A percentile compares a stretch with the other conserved stretches of the same genome.
phyloP scores from a whole-genome alignment of 805 yeast genomes.

The Wickerhamiella occidentalis region DNA sequence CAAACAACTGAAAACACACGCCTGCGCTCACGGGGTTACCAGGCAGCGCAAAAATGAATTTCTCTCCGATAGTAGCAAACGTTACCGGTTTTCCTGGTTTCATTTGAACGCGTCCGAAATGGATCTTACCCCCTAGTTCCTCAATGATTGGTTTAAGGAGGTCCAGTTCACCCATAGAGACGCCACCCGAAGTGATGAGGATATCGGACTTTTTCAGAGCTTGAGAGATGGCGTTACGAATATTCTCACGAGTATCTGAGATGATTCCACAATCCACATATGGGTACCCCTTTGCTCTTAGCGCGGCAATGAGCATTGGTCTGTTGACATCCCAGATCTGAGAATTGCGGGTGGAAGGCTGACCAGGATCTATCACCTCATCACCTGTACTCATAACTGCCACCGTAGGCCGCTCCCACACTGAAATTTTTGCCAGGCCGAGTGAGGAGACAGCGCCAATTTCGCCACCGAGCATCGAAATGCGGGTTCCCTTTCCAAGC shows the following conservation, averaged over 20 bases:
- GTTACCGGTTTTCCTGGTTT: slow-evolving; percentile 51
- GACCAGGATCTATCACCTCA: slow-evolving; percentile 33
- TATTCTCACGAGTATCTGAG: slow-evolving; percentile 29
- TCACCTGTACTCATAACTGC: slow-evolving; percentile 44
- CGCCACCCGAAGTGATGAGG: slow-evolving; percentile 44
- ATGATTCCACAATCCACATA: slow-evolving; percentile 41
- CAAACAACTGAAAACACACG: slow-evolving; percentile 39
- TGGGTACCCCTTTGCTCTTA: slow-evolving; percentile 29
- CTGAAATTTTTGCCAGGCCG: slow-evolving; percentile 32
- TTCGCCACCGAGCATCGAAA: slow-evolving; percentile 38
- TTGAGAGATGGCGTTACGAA: slow-evolving; percentile 22
- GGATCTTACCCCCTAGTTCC: slow-evolving; percentile 34
- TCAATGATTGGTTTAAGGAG: slow-evolving; percentile 40
- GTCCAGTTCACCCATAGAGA: slow-evolving; percentile 48
- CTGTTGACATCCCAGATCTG: slow-evolving; percentile 41
- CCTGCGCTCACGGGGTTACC: slow-evolving; percentile 47
- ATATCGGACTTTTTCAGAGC: slow-evolving; percentile 32
- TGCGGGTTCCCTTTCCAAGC: slow-evolving; percentile 28
- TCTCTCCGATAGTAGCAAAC: slow-evolving; percentile 35
- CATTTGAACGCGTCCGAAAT: slow-evolving; percentile 47
- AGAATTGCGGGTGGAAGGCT: slow-evolving; percentile 27
- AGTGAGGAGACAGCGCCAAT: slow-evolving; percentile 39
- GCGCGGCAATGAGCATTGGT: slow-evolving; percentile 34
- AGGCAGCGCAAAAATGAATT: slow-evolving; percentile 39
- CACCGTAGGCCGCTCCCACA: slow-evolving; percentile 33